Conservation (phyloP, 306 rosid species). For the Herpetospermum pedunculosum region DNA sequence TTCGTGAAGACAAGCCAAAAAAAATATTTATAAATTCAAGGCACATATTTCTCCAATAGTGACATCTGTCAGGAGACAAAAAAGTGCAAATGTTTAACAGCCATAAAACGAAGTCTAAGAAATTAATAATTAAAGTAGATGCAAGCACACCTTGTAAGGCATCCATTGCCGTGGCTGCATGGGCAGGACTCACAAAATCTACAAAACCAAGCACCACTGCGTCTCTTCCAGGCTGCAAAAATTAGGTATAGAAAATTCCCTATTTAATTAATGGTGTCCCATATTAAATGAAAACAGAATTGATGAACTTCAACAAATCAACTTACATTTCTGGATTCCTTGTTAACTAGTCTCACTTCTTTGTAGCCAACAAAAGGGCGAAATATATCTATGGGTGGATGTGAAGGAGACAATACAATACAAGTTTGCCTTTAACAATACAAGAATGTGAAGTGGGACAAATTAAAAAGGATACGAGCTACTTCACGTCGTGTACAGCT, state of each 20-base stretch:
- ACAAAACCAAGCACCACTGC: conserved; percentile 91
- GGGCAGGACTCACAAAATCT: conserved; percentile 89
- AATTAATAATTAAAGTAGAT: conserved; percentile 11
- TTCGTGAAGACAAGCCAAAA: neutral
- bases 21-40: neutral
- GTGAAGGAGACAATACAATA: conserved; percentile 29
- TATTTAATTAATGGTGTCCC: conserved; percentile 8
- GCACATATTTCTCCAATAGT: neutral
- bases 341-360: conserved; percentile 96
- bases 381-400: conserved; percentile 51
- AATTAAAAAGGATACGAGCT: conserved; percentile 79
- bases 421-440: neutral
- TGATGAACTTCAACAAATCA: conserved; percentile 1
- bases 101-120: neutral
- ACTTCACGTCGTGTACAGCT: conserved; percentile 88
- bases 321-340: conserved; percentile 95
- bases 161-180: conserved; percentile 97
- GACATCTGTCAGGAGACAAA: neutral
- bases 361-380: conserved; percentile 99
- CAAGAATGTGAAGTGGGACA: neutral
- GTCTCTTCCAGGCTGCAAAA: conserved; percentile 90
- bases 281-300: conserved; percentile 3
- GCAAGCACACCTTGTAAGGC: conserved; percentile 77
- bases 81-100: neutral
- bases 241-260: conserved; percentile 21